Evolutionary conservation across 768 basidiomycete species (phyloP).

Genomic region (Leccinellum luteum): DNA sequence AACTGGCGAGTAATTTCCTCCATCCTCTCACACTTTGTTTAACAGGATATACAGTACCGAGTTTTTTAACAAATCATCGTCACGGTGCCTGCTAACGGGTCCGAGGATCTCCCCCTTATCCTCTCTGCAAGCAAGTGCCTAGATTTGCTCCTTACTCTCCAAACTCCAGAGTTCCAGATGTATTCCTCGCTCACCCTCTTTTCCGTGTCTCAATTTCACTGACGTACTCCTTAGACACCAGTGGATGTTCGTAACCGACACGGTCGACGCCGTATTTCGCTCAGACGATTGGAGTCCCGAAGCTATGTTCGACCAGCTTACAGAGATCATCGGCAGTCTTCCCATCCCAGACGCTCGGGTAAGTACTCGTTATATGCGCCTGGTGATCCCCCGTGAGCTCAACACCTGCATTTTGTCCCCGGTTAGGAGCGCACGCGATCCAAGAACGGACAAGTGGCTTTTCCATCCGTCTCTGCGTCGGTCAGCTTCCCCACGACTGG

Average conservation of each 20-base stretch:
- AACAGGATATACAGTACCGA: slow-evolving; percentile 60
- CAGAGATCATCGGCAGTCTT: slow-evolving; percentile 75
- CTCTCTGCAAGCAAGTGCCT: slow-evolving; percentile 92
- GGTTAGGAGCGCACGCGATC: slow-evolving; percentile 27
- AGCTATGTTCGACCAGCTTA: slow-evolving; percentile 87
- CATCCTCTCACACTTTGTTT: background rate
- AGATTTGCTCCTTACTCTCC: slow-evolving; percentile 87
- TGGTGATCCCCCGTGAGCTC: background rate
- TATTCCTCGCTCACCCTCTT: slow-evolving; percentile 34
- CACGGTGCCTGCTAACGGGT: slow-evolving; percentile 71
- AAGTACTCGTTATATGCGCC: background rate
- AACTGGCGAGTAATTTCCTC: slow-evolving; percentile 57
- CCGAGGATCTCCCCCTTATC: slow-evolving; percentile 80
- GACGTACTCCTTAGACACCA: slow-evolving; percentile 61
- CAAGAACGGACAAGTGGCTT: slow-evolving; percentile 20
- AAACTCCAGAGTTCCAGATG: slow-evolving; percentile 99
- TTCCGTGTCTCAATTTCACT: slow-evolving; percentile 1
- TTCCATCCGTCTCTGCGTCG: slow-evolving; percentile 21
- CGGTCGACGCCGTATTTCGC: slow-evolving; percentile 89
- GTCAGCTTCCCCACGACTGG: slow-evolving; percentile 27
- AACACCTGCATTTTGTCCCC: background rate
- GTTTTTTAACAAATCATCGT: slow-evolving; percentile 82
- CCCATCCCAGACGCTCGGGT: slow-evolving; percentile 43
- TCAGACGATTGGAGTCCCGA: slow-evolving; percentile 82
- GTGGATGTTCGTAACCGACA: slow-evolving; percentile 99